These are phyloP conservation scores for Pseudophaeomoniella oleicola DNA, from an alignment of 2,329 filamentous ascomycete species.

Conservation along the genomic window DNA sequence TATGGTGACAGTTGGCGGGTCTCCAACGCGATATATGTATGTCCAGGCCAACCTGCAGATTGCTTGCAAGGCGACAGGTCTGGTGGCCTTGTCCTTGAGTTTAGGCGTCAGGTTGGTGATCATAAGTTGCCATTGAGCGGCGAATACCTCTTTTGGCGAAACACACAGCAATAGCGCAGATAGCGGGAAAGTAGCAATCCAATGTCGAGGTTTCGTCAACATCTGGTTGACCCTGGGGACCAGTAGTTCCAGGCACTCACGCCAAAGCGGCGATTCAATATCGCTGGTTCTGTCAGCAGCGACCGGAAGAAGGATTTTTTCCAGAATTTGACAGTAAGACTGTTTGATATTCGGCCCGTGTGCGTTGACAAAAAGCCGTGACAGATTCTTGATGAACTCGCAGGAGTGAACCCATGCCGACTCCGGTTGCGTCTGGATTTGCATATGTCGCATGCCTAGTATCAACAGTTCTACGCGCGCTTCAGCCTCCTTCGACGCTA, in stretches of 20 bases:
- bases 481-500: conserved; percentile 55
- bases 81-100: conserved; percentile 67
- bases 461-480: conserved; percentile 75
- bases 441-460: conserved; percentile 80
- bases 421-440: conserved; percentile 57
- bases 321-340: conserved; percentile 84
- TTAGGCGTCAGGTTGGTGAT: conserved; percentile 64
- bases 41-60: conserved; percentile 88
- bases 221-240: conserved; percentile 69
- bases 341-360: conserved; percentile 86
- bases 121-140: conserved; percentile 72
- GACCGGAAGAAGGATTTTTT: conserved; percentile 72
- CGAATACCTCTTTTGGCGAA: conserved; percentile 71
- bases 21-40: conserved; percentile 73
- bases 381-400: conserved; percentile 71
- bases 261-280: conserved; percentile 71
- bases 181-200: conserved; percentile 75
- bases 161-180: conserved; percentile 78
- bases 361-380: conserved; percentile 66
- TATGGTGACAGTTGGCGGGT: conserved; percentile 50
- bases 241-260: conserved; percentile 64
- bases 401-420: conserved; percentile 75
- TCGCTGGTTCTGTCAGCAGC: conserved; percentile 68
- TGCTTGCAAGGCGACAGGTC: conserved; percentile 71
- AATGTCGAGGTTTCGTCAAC: conserved; percentile 83